These are phyloP conservation scores for Venturia oleaginea DNA, from an alignment of 2,329 filamentous ascomycete genomes.

Conservation along the genomic window DNA sequence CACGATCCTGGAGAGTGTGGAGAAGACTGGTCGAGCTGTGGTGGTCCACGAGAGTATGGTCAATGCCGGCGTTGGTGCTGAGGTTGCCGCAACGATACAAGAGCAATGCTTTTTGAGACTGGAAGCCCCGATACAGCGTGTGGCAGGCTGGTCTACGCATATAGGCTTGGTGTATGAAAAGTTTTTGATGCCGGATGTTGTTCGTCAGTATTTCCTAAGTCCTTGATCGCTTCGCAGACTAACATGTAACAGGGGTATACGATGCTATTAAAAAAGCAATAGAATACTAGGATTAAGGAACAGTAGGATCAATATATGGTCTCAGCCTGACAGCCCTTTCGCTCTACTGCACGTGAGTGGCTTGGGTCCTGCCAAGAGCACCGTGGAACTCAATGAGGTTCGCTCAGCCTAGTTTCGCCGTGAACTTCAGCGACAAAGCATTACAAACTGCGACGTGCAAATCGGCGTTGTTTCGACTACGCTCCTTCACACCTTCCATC, in stretches of 20 bases:
- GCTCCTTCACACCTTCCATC: background rate
- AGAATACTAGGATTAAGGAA: constrained; percentile 37
- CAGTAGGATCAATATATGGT: too few species aligned
- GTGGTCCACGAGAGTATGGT: constrained; percentile 91
- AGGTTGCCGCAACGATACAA: constrained; percentile 81
- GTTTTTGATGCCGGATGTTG: constrained; percentile 68
- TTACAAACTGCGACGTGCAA: too few species aligned
- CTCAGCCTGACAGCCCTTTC: too few species aligned
- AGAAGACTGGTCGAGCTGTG: constrained; percentile 76
- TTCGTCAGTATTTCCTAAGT: constrained; percentile 53
- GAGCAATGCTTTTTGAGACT: constrained; percentile 76
- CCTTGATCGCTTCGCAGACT: background rate
- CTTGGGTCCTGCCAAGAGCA: background rate
- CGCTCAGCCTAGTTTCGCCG: background rate
- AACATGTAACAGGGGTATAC: constrained; percentile 31
- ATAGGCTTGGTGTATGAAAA: constrained; percentile 67
- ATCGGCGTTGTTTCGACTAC: background rate
- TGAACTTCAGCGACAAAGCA: too few species aligned
- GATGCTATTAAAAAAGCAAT: constrained; percentile 39
- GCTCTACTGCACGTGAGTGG: background rate
- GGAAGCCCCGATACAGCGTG: constrained; percentile 75
- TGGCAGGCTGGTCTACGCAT: constrained; percentile 86
- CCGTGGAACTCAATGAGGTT: background rate
- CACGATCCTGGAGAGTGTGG: constrained; percentile 71
- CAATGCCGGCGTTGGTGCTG: constrained; percentile 80